Conservation (phyloP, 179 eudicot genomes). For the Actinidia arguta region DNA sequence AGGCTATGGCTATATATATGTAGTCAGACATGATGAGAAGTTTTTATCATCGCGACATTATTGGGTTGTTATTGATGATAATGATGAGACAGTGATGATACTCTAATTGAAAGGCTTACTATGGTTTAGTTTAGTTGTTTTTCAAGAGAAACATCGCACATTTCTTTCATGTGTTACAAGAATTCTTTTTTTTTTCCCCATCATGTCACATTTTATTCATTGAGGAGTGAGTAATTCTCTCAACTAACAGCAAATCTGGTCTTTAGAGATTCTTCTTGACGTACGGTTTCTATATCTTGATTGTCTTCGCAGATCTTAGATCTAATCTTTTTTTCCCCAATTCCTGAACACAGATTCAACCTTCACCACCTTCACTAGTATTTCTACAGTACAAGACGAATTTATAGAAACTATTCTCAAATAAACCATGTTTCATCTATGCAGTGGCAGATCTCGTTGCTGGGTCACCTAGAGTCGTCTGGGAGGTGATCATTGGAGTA, state of each 20-base stretch:
- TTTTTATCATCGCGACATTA: neutral
- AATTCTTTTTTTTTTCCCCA: too few relatives aligned
- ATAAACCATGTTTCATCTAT: neutral
- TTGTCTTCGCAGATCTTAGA: slow-evolving; percentile 13
- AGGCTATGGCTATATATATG: neutral
- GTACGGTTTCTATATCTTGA: slow-evolving; percentile 5
- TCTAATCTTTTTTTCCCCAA: neutral
- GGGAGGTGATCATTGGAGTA: neutral
- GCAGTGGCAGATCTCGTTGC: slow-evolving; percentile 4
- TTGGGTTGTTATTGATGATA: neutral
- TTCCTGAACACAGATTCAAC: neutral
- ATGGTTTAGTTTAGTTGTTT: neutral
- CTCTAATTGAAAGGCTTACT: neutral
- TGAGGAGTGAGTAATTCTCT: too few relatives aligned
- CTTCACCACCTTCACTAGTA: neutral
- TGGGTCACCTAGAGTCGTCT: neutral
- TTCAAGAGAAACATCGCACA: neutral
- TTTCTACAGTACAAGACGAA: neutral
- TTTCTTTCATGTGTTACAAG: too few relatives aligned
- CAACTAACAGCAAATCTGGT: too few relatives aligned
- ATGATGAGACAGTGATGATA: too few relatives aligned
- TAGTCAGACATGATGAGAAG: neutral
- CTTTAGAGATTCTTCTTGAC: neutral
- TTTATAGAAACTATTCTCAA: neutral
- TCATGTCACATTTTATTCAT: too few relatives aligned